Conservation (phyloP, 2,329 filamentous ascomycete genomes). For the Clarireedia paspali region DNA sequence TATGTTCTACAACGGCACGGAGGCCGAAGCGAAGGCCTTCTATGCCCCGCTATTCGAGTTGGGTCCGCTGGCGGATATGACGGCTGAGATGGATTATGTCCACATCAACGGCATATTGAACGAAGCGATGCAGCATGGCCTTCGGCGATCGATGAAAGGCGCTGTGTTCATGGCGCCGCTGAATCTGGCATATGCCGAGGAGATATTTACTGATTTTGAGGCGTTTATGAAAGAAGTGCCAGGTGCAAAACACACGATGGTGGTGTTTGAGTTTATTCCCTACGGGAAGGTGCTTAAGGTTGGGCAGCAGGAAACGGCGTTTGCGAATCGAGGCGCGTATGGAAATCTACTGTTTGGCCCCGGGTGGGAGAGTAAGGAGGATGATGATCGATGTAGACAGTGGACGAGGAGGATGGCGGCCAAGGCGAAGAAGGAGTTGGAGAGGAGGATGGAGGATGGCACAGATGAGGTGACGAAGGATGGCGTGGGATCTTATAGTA, state of each 20-base stretch:
- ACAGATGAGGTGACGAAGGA: constrained; percentile 7
- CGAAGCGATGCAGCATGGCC: constrained; percentile 12
- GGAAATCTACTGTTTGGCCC: constrained; percentile 22
- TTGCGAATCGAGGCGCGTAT: constrained; percentile 25
- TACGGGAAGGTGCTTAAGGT: constrained; percentile 18
- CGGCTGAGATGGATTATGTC: constrained; percentile 28
- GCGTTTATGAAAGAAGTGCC: constrained; percentile 23
- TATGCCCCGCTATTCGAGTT: constrained; percentile 27
- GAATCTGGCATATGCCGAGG: constrained; percentile 5
- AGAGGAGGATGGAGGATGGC: constrained; percentile 5
- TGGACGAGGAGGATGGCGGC: constrained; percentile 17
- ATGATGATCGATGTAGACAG: constrained; percentile 14
- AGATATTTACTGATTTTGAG: constrained; percentile 25
- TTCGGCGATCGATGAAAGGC: constrained; percentile 9
- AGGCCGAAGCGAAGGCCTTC: constrained; percentile 24
- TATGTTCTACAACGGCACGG: constrained; percentile 31
- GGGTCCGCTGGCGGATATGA: constrained; percentile 24
- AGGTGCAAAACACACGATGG: constrained; percentile 16
- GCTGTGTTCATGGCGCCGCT: constrained; percentile 6
- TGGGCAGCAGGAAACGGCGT: constrained; percentile 19
- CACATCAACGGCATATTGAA: constrained; percentile 30
- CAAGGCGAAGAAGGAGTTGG: constrained; percentile 11
- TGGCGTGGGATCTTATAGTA: constrained; percentile 6
- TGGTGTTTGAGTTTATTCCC: constrained; percentile 18
- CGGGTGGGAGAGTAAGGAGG: constrained; percentile 22